Conservation (phyloP, 2,329 filamentous ascomycete species). For the Trichoderma harzianum region DNA sequence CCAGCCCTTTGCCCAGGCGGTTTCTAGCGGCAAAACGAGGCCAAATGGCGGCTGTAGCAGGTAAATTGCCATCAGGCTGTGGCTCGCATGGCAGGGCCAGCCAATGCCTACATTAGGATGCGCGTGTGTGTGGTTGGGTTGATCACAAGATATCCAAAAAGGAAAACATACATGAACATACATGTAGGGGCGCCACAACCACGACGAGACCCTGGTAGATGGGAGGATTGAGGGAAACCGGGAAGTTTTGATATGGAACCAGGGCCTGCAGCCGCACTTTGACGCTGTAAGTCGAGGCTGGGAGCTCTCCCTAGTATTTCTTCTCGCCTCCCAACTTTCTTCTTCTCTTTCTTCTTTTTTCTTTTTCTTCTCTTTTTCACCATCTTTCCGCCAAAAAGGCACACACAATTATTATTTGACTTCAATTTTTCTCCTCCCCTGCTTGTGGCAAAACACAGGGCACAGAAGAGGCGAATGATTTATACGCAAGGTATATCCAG, state of each 20-base stretch:
- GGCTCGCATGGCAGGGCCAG: neutral
- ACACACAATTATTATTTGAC: neutral
- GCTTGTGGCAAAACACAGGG: neutral
- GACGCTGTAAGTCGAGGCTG: conserved; percentile 4
- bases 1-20: neutral
- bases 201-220: conserved; percentile 7
- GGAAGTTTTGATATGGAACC: conserved; percentile 7
- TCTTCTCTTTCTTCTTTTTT: neutral
- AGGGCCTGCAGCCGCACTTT: conserved; percentile 14
- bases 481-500: neutral
- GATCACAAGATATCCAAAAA: conserved; percentile 12
- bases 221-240: conserved; percentile 15
- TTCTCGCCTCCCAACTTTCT: neutral
- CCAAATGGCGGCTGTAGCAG: neutral
- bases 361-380: neutral
- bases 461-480: neutral
- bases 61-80: neutral
- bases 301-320: neutral
- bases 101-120: neutral
- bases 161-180: neutral
- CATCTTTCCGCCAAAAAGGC: neutral
- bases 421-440: neutral
- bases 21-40: neutral
- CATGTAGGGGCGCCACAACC: conserved; percentile 14
- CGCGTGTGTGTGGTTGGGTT: conserved; percentile 7